Evolutionary conservation across 208 protist species (phyloP).

Genomic region (Trypanosoma platydactyli): DNA sequence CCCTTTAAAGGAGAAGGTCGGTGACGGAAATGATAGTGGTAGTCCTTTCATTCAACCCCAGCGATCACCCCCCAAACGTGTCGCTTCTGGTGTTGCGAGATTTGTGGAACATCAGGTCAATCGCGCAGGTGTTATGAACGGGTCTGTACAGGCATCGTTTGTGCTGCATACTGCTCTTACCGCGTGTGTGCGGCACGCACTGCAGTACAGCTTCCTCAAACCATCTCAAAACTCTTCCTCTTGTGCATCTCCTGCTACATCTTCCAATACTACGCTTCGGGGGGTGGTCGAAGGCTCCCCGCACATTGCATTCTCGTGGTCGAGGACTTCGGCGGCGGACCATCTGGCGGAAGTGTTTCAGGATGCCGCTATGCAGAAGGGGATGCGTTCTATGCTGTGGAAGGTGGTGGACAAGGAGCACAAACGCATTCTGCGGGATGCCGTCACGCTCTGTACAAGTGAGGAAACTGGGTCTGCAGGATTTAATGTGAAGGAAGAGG

Average conservation of each 20-base stretch:
- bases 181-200: slow-evolving; percentile 25
- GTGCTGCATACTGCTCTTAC: slow-evolving; percentile 25
- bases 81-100: slow-evolving; percentile 8
- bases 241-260: neutral
- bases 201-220: slow-evolving; percentile 18
- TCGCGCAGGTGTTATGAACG: slow-evolving; percentile 5
- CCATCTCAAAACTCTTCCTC: neutral
- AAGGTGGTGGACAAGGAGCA: slow-evolving; percentile 26
- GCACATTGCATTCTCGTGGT: slow-evolving; percentile 25
- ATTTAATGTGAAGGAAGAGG: slow-evolving; percentile 4
- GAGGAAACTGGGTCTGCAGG: neutral
- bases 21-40: neutral
- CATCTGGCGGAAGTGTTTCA: slow-evolving; percentile 18
- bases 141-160: slow-evolving; percentile 17
- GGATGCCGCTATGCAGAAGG: slow-evolving; percentile 13
- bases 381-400: slow-evolving; percentile 27
- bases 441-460: neutral
- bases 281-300: neutral
- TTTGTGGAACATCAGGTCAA: slow-evolving; percentile 24
- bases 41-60: neutral
- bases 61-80: slow-evolving; percentile 13
- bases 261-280: neutral
- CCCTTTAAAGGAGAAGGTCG: neutral
- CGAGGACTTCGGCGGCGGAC: slow-evolving; percentile 5
- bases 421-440: slow-evolving; percentile 14